Evolutionary conservation across 495 filamentous ascomycete genomes (phyloP), one percentile per base, ranked within the genome.

Genomic region (Trichoderma gamsii): DNA sequence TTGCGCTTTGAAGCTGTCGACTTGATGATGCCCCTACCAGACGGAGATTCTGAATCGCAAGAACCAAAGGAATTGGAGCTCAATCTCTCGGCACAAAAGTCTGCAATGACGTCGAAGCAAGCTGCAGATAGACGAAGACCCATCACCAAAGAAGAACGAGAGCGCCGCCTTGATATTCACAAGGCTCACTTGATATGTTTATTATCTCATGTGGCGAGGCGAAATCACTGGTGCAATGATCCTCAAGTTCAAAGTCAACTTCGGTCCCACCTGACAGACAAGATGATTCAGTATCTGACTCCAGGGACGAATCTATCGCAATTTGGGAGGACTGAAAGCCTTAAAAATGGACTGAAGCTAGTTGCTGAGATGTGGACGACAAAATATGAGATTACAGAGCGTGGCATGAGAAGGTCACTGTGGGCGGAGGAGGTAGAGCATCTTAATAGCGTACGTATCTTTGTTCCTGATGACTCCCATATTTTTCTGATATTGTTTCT

Each of bases 171-270:
- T 32, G 85, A 95, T 68, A 79, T 91, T 41, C 95, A 99, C 73
- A 97, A 96, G 77, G 79, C 85, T 71, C 92, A 99, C 79, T 63
- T 98, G 3, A 81, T 96, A 41, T 96, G 92, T 72, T 81, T 97
- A 1, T 75, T 98, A 41, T 82, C 82, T 4, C 91, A 97, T 76
- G 85, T 89, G 23, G 83, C 88, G 70, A 77, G 85, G 29, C 85
- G 93, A 51, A 98, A 97, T 74, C 76, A 80, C 66, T 98, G 94
- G 94, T 98, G 93, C 74, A 97, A 97, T 75, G 87, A 95, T 75
- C 70, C 80, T 16, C 75, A 80, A 69, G 80, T 89, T 46, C 89
- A 95, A 75, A 77, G 76, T 43, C 80, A 79, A 23, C 73, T 97
- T 25, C 87, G 83, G 69, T 75, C 76, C 35, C 79, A 91, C 29